phyloP scores from a whole-genome alignment of 345 rosid species.

The Moricandia arvensis region DNA sequence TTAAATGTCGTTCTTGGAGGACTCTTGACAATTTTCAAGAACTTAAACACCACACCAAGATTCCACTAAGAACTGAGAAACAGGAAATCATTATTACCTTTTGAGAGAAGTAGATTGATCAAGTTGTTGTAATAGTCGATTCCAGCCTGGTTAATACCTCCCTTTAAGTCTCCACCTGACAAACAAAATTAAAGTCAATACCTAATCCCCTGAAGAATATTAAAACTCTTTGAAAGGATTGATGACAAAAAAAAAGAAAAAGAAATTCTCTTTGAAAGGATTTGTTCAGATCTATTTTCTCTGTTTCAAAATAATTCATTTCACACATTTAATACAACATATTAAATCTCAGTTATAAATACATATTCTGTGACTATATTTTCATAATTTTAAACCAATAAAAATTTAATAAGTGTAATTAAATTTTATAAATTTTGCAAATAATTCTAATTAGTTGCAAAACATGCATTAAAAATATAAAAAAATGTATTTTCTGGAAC shows the following conservation, averaged over 20 bases:
- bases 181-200: not conserved
- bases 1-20: not conserved
- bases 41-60: not conserved
- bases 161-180: slow-evolving; percentile 46
- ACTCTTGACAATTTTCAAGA: slow-evolving; percentile 2
- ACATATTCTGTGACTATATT: too few species aligned
- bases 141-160: slow-evolving; percentile 52
- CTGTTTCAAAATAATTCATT: too few species aligned
- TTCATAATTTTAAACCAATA: too few species aligned
- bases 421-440: too few species aligned
- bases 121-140: slow-evolving; percentile 50
- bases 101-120: slow-evolving; percentile 41
- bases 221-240: not conserved
- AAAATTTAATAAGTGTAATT: too few species aligned
- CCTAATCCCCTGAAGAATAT: not conserved
- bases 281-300: not conserved
- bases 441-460: too few species aligned
- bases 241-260: too few species aligned
- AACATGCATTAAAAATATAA: too few species aligned
- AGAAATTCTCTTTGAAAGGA: too few species aligned
- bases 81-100: slow-evolving; percentile 31
- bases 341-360: too few species aligned
- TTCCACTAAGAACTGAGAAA: not conserved
- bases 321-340: too few species aligned
- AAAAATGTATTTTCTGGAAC: too few species aligned